These are phyloP conservation scores for Leccinum fallax DNA, from an alignment of 1,284 basidiomycete species.

Conservation along the genomic window DNA sequence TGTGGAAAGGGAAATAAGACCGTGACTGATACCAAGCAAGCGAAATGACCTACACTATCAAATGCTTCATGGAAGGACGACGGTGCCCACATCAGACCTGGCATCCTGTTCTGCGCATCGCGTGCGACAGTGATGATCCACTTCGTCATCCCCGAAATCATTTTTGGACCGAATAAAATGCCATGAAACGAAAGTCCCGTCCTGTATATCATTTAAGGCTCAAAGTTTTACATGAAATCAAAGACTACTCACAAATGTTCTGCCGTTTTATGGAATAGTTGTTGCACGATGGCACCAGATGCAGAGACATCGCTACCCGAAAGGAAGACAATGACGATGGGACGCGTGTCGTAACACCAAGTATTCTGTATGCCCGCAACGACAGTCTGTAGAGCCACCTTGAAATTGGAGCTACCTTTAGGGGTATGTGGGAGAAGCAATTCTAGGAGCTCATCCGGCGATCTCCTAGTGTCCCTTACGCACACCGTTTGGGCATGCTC, in stretches of 20 bases:
- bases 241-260: slow-evolving; percentile 45
- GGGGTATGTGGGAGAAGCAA: slow-evolving; percentile 37
- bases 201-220: slow-evolving; percentile 31
- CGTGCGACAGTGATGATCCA: no score
- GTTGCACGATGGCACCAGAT: slow-evolving; percentile 40
- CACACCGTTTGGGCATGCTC: slow-evolving; percentile 32
- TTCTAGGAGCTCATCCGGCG: slow-evolving; percentile 48
- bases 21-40: no score
- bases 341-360: slow-evolving; percentile 55
- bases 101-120: slow-evolving; percentile 39
- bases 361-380: slow-evolving; percentile 40
- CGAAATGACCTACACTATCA: slow-evolving; percentile 44
- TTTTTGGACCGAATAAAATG: slow-evolving; percentile 53
- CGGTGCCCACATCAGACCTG: slow-evolving; percentile 5
- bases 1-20: no score
- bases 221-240: no score
- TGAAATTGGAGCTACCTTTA: no score
- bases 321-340: slow-evolving; percentile 60
- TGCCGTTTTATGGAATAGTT: slow-evolving; percentile 44
- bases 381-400: slow-evolving; percentile 39
- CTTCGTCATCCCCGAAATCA: slow-evolving; percentile 21
- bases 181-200: slow-evolving; percentile 60
- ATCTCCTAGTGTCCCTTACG: slow-evolving; percentile 47
- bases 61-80: slow-evolving; percentile 50
- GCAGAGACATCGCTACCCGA: slow-evolving; percentile 51